These are phyloP conservation scores for Apiotrichum siamense DNA, from an alignment of 1,284 basidiomycete species.

Conservation along the genomic window DNA sequence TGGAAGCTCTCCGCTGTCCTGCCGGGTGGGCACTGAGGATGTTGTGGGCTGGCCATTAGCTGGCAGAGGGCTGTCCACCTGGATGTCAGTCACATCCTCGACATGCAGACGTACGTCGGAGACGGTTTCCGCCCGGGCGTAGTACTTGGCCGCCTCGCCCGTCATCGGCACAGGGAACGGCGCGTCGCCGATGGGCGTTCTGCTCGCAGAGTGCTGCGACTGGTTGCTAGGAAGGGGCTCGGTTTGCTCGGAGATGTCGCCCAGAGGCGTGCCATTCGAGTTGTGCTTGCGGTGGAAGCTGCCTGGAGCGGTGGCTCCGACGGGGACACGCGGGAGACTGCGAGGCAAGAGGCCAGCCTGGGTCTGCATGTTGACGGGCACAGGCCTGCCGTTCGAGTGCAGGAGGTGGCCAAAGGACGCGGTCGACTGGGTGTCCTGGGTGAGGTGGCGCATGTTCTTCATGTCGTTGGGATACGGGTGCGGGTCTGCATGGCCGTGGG, in stretches of 20 bases:
- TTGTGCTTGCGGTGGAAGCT: not conserved
- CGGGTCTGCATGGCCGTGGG: too few species aligned
- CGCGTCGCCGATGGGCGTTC: slow-evolving; percentile 4
- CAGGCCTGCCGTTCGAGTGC: slow-evolving; percentile 30
- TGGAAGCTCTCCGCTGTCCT: not conserved
- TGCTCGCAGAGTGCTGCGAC: not conserved
- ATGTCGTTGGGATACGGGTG: not conserved
- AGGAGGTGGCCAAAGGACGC: slow-evolving; percentile 44
- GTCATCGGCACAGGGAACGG: not conserved
- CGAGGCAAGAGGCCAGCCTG: not conserved
- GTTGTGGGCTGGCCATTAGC: not conserved
- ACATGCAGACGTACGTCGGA: slow-evolving; percentile 32
- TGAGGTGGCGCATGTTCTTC: not conserved
- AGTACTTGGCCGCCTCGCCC: not conserved
- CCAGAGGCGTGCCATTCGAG: not conserved
- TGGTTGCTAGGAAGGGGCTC: not conserved
- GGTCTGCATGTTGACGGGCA: slow-evolving; percentile 18
- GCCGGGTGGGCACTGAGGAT: not conserved
- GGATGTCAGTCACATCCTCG: not conserved
- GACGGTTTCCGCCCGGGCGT: slow-evolving; percentile 42
- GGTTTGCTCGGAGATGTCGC: slow-evolving; percentile 1
- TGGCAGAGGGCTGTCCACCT: not conserved
- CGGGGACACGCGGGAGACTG: too few species aligned
- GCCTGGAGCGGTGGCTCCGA: not conserved
- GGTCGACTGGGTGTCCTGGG: slow-evolving; percentile 7